These are phyloP conservation scores for Metschnikowia kofuensis DNA, from an alignment of 805 yeast species.

Conservation along the genomic window DNA sequence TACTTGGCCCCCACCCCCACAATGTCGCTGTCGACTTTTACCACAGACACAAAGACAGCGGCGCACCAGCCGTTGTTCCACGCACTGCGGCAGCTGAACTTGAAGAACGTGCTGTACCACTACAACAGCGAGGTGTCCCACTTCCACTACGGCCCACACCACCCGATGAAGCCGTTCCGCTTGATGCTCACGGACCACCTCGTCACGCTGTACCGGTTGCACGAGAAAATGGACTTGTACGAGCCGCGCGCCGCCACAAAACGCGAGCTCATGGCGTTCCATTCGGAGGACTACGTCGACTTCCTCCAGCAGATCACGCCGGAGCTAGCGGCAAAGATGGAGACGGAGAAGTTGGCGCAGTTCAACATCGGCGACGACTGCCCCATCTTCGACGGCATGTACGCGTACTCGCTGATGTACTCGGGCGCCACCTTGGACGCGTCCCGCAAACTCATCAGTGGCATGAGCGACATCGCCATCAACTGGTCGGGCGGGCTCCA, in stretches of 20 bases:
- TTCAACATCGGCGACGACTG: conserved; percentile 94
- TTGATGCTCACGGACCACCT: conserved; percentile 91
- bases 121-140: conserved; percentile 76
- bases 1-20: not conserved
- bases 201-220: conserved; percentile 78
- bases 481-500: conserved; percentile 97
- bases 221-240: conserved; percentile 87
- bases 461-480: conserved; percentile 89
- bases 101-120: conserved; percentile 72
- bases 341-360: conserved; percentile 53
- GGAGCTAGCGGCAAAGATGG: conserved; percentile 58
- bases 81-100: conserved; percentile 16
- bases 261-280: conserved; percentile 78
- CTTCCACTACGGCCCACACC: conserved; percentile 88
- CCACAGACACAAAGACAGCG: conserved; percentile 32
- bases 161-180: conserved; percentile 98
- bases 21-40: conserved; percentile 23
- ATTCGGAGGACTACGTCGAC: conserved; percentile 80
- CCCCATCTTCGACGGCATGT: conserved; percentile 93
- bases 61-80: conserved; percentile 33
- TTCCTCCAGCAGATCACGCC: conserved; percentile 78
- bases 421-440: conserved; percentile 96
- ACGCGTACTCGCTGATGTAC: conserved; percentile 82
- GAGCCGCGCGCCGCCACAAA: conserved; percentile 78
- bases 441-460: conserved; percentile 77